Evolutionary conservation across 208 protist genomes (phyloP).

Genomic region (Phytomonas francai): DNA sequence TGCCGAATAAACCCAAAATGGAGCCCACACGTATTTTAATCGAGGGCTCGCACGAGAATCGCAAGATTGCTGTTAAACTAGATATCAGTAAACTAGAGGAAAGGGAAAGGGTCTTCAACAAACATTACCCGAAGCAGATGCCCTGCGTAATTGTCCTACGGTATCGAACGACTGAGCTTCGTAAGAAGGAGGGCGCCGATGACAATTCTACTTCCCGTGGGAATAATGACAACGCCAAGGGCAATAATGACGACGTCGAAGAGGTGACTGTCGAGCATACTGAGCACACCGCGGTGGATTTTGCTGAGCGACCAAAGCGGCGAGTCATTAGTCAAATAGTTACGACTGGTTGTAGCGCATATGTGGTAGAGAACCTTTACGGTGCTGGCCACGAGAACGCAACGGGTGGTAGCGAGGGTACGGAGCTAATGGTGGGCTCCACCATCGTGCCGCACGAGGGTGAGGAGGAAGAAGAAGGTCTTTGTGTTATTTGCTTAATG

Average conservation of each 20-base stretch:
- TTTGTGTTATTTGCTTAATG: slow-evolving; percentile 93
- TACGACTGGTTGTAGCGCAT: slow-evolving; percentile 63
- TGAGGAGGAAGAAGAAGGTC: slow-evolving; percentile 72
- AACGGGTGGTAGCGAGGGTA: slow-evolving; percentile 23
- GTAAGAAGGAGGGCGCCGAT: slow-evolving; percentile 30
- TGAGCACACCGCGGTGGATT: slow-evolving; percentile 85
- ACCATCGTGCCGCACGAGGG: slow-evolving; percentile 56
- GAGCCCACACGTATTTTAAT: slow-evolving; percentile 66
- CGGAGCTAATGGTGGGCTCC: slow-evolving; percentile 66
- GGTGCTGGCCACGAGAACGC: slow-evolving; percentile 60
- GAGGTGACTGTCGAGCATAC: slow-evolving; percentile 67
- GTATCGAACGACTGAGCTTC: slow-evolving; percentile 69
- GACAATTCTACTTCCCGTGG: slow-evolving; percentile 5
- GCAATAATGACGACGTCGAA: slow-evolving; percentile 14
- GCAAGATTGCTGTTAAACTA: slow-evolving; percentile 65
- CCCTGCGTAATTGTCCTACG: slow-evolving; percentile 85
- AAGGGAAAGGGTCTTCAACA: slow-evolving; percentile 80
- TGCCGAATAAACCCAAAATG: slow-evolving; percentile 87
- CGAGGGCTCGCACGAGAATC: slow-evolving; percentile 61
- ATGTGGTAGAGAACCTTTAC: slow-evolving; percentile 85
- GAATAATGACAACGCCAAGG: slow-evolving; percentile 15
- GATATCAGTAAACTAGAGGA: slow-evolving; percentile 71
- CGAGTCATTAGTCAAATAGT: slow-evolving; percentile 85
- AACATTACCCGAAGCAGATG: slow-evolving; percentile 87
- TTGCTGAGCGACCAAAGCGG: slow-evolving; percentile 60